phyloP scores from a whole-genome alignment of 306 rosid genomes.

The Prunus fruticosa region DNA sequence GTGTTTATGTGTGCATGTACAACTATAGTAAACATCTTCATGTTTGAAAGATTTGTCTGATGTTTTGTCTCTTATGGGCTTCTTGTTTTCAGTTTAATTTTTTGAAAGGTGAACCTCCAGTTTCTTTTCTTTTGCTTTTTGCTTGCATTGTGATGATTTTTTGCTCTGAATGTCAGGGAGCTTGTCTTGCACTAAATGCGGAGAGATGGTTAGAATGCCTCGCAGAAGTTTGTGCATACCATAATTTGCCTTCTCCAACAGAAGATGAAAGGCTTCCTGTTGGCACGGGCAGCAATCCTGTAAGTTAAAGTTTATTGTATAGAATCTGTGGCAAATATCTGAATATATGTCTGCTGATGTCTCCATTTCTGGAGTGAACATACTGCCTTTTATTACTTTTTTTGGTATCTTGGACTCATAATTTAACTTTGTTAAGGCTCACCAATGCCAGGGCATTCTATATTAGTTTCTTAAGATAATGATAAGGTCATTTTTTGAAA shows the following conservation, averaged over 20 bases:
- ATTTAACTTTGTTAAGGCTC: background rate
- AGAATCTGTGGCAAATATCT: constrained; percentile 6
- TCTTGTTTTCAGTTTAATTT: background rate
- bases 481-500: background rate
- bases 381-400: background rate
- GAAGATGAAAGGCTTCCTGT: constrained; percentile 95
- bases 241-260: constrained; percentile 63
- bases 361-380: background rate
- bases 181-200: constrained; percentile 79
- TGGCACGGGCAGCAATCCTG: constrained; percentile 98
- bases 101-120: constrained; percentile 19
- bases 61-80: background rate
- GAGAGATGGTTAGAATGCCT: constrained; percentile 69
- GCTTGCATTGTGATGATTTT: background rate
- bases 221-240: constrained; percentile 64
- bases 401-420: background rate
- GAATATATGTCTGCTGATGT: constrained; percentile 7
- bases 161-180: constrained; percentile 61
- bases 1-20: background rate
- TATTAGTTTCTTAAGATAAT: background rate
- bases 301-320: constrained; percentile 41
- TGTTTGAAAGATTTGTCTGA: background rate
- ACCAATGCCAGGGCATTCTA: background rate
- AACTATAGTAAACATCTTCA: background rate
- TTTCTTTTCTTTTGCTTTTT: constrained; percentile 7